Conservation (phyloP, 148 eudicot genomes). For the Pouteria glomerata region DNA sequence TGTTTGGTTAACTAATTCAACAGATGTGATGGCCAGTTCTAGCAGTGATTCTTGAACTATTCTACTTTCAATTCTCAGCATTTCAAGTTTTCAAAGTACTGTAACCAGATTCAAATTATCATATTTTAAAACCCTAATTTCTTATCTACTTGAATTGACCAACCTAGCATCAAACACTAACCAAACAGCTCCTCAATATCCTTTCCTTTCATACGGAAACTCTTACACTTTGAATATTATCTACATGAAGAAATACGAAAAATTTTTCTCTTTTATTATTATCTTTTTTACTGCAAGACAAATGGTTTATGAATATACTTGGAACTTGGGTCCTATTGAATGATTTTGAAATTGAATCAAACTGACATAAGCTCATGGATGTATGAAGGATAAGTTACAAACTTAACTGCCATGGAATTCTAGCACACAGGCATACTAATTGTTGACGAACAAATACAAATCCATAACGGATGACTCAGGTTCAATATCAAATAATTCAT, state of each 20-base stretch:
- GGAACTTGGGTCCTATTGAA: background rate
- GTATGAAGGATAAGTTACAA: background rate
- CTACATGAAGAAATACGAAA: background rate
- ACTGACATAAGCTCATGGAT: background rate
- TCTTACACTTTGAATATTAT: no score
- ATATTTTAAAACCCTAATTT: no score
- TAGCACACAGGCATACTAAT: background rate
- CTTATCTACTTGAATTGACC: no score
- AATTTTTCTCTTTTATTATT: background rate
- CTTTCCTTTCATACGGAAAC: no score
- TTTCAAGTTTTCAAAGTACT: no score
- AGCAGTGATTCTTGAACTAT: no score
- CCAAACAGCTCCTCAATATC: no score
- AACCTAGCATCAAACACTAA: no score
- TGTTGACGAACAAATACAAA: background rate
- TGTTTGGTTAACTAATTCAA: no score
- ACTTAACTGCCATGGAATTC: background rate
- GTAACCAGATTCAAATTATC: no score
- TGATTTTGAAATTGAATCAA: background rate
- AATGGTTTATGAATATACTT: background rate
- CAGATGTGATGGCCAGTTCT: no score
- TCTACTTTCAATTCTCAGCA: no score
- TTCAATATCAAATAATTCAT: background rate
- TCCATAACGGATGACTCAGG: background rate
- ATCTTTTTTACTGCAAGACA: background rate